Conservation (phyloP, 2,329 filamentous ascomycete species). For the Microascus cirrosus region DNA sequence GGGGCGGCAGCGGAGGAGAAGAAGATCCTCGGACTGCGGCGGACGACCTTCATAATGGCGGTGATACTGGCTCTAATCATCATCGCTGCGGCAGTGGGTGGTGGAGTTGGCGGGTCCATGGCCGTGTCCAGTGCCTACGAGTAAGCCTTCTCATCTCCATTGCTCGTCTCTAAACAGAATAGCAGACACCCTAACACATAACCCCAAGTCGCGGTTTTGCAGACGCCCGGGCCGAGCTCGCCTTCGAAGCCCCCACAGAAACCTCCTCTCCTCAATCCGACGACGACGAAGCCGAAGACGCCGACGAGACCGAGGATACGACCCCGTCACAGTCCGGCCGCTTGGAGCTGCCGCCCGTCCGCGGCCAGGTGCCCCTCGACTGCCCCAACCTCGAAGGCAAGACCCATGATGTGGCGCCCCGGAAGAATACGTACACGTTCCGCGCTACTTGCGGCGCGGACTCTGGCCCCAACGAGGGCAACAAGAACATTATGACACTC, state of each 20-base stretch:
- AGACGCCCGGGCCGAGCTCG: background rate
- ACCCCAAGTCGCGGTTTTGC: slow-evolving; percentile 1
- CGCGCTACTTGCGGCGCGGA: background rate
- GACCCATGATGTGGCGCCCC: background rate
- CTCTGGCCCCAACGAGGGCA: background rate
- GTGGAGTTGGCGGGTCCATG: slow-evolving; percentile 5
- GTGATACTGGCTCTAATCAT: slow-evolving; percentile 2
- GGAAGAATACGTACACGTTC: background rate
- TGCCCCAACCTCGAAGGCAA: slow-evolving; percentile 4
- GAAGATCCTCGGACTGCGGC: slow-evolving; percentile 2
- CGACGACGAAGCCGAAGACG: background rate
- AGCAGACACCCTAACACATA: background rate
- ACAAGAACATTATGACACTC: slow-evolving; percentile 4
- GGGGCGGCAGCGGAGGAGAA: background rate
- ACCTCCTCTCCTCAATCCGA: background rate
- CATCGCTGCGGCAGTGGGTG: slow-evolving; percentile 5
- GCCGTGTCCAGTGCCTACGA: slow-evolving; percentile 5
- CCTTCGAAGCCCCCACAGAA: background rate
- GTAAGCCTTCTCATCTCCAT: background rate
- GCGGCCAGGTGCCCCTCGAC: slow-evolving; percentile 5
- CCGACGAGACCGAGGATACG: background rate
- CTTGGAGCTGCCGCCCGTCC: background rate
- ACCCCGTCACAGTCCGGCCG: background rate
- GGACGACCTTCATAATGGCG: slow-evolving; percentile 4
- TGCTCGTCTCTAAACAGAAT: background rate